Evolutionary conservation across 1,139 yeast species (phyloP).

Genomic region (Candida sanyaensis): DNA sequence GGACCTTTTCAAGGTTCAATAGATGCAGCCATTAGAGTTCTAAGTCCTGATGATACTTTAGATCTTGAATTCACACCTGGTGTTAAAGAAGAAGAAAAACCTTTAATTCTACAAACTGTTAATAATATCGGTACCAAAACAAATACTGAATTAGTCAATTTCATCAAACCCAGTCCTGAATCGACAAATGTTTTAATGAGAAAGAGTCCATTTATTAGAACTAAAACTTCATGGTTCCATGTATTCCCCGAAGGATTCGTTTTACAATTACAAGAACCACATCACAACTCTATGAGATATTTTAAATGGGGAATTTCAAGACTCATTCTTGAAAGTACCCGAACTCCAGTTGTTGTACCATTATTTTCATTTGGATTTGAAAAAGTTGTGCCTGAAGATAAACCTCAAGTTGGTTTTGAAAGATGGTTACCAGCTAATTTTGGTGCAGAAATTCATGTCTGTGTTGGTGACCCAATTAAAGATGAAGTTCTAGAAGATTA

Average conservation of each 20-base stretch:
- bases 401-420: conserved; percentile 52
- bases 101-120: conserved; percentile 34
- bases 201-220: conserved; percentile 51
- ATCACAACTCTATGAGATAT: conserved; percentile 82
- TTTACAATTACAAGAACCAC: conserved; percentile 79
- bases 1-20: conserved; percentile 92
- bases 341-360: conserved; percentile 88
- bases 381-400: conserved; percentile 79
- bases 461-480: conserved; percentile 71
- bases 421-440: conserved; percentile 65
- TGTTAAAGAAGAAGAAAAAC: conserved; percentile 27
- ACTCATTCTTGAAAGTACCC: conserved; percentile 75
- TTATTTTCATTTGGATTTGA: conserved; percentile 87
- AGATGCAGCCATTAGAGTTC: conserved; percentile 85
- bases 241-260: conserved; percentile 96
- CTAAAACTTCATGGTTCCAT: conserved; percentile 85
- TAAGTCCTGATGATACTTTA: conserved; percentile 76
- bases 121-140: conserved; percentile 17
- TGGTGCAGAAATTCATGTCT: conserved; percentile 68
- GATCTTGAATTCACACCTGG: conserved; percentile 51
- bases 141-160: conserved; percentile 21
- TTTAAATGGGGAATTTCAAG: conserved; percentile 96
- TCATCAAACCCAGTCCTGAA: conserved; percentile 32
- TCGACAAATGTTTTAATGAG: conserved; percentile 36
- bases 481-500: conserved; percentile 60